These are phyloP conservation scores for Leccinum holopus DNA, from an alignment of 1,284 basidiomycete species.

Conservation along the genomic window DNA sequence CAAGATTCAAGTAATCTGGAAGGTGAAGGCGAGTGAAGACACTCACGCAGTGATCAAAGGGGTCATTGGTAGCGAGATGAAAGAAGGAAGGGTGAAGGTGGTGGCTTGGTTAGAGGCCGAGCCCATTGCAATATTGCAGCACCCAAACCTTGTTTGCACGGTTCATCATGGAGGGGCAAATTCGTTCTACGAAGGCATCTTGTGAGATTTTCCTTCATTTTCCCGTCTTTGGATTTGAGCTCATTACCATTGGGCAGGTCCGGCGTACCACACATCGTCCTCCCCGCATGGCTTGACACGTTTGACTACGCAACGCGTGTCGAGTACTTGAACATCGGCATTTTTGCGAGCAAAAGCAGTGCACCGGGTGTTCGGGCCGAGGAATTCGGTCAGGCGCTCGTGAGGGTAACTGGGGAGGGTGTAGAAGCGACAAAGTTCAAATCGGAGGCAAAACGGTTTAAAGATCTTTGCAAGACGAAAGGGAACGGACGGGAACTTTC, in stretches of 20 bases:
- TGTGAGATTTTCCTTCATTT: slow-evolving; percentile 3
- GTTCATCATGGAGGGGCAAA: slow-evolving; percentile 19
- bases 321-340: slow-evolving; percentile 14
- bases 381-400: slow-evolving; percentile 3
- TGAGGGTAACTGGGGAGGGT: not conserved
- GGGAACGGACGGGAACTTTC: not conserved
- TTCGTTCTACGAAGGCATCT: slow-evolving; percentile 15
- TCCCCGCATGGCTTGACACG: slow-evolving; percentile 18
- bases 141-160: slow-evolving; percentile 12
- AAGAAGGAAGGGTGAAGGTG: not conserved
- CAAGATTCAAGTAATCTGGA: slow-evolving; percentile 10
- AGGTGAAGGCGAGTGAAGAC: not conserved
- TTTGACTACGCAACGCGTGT: slow-evolving; percentile 11
- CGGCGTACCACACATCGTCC: slow-evolving; percentile 12
- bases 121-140: slow-evolving; percentile 13
- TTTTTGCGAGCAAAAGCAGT: slow-evolving; percentile 8
- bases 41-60: not conserved
- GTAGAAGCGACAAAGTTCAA: not conserved
- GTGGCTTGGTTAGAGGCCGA: slow-evolving; percentile 12
- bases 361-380: slow-evolving; percentile 12
- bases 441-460: not conserved
- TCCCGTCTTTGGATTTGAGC: not conserved
- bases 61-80: not conserved
- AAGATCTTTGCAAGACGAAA: not conserved
- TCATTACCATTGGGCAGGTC: not conserved